Evolutionary conservation across 208 protist genomes (phyloP), one percentile per base, ranked within the genome.

Genomic region (Trypanosoma conorhini): DNA sequence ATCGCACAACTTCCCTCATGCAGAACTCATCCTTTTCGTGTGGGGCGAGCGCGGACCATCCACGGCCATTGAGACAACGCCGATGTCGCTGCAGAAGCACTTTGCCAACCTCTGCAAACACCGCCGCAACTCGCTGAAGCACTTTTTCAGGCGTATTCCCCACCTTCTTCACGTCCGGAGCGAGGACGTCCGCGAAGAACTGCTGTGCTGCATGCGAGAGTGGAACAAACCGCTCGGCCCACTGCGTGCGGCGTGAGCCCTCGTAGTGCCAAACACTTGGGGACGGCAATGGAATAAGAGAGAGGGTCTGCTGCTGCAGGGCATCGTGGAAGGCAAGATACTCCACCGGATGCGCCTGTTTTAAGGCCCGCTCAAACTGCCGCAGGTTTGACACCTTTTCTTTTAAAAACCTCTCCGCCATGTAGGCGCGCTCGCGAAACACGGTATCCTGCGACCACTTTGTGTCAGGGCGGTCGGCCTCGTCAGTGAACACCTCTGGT

Each of bases 231-330:
- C 68, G 78, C 65, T 88, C 85, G 33, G 77, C 85, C 91, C 91
- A 96, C 76, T 83, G 76, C 74, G 62, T 80, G n/a, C 74, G 76
- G 21, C 75, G 82, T 22, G 90, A 83, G 22, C 80, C 82, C 67
- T 94, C 91, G 61, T 92, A 91, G 42, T 87, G 73, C 84, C 86
- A 96, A 46, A 96, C 82, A 28, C 88, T 84, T 19, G 88, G 85
- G 19, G 80, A 82, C 1, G 91, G 88, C 17, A 96, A 70, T 10
- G 91, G 86, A 48, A 93, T 82, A 40, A 77, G 80, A n/a, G 83
- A 86, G 55, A 76, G 73, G 19, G 87, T 88, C 71, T 91, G 85
- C 58, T 89, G 86, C 67, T 91, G 87, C 35, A 82, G 77, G 38
- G 79, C 68, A 56, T 89, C 81, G 61, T 89, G 87, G 51, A 93